Percentiles rank a stretch among this genome's conserved stretches.
Conservation (phyloP, 306 rosid genomes). For the Quercus gilva region DNA sequence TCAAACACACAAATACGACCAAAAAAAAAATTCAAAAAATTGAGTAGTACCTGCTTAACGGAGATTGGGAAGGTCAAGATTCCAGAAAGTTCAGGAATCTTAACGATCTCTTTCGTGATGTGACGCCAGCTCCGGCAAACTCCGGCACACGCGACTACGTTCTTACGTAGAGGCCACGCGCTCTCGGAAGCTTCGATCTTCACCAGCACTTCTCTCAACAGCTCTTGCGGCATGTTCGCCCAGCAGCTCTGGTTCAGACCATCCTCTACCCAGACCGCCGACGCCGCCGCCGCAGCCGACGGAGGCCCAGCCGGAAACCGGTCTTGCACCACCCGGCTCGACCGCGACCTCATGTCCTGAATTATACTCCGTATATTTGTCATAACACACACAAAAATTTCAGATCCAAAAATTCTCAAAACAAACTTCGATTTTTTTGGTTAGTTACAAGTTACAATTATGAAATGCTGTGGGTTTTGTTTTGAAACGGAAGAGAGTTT, state of each 20-base stretch:
- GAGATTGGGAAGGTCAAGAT: slow-evolving; percentile 89
- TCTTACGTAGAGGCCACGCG: slow-evolving; percentile 80
- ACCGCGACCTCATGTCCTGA: slow-evolving; percentile 74
- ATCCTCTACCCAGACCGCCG: slow-evolving; percentile 22
- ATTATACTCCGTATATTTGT: slow-evolving; percentile 43
- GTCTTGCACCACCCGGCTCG: slow-evolving; percentile 65
- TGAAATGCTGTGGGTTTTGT: no score
- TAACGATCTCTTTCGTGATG: slow-evolving; percentile 78
- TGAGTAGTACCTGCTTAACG: slow-evolving; percentile 73
- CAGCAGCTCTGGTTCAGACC: slow-evolving; percentile 70
- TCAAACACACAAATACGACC: background rate
- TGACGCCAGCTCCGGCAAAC: slow-evolving; percentile 93
- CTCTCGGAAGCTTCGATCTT: slow-evolving; percentile 76
- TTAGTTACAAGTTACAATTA: no score
- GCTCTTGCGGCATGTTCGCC: slow-evolving; percentile 96
- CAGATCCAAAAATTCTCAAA: background rate
- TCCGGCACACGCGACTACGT: slow-evolving; percentile 89
- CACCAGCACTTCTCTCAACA: slow-evolving; percentile 72
- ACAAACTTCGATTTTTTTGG: no score
- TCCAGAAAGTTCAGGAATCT: slow-evolving; percentile 63
- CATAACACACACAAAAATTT: background rate
- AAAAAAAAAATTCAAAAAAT: background rate
- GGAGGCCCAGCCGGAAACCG: background rate
- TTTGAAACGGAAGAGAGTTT: no score
- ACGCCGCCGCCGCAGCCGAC: background rate